These are phyloP conservation scores for Arabidopsis lyrata DNA, from an alignment of 441 rosid genomes.

Conservation along the genomic window DNA sequence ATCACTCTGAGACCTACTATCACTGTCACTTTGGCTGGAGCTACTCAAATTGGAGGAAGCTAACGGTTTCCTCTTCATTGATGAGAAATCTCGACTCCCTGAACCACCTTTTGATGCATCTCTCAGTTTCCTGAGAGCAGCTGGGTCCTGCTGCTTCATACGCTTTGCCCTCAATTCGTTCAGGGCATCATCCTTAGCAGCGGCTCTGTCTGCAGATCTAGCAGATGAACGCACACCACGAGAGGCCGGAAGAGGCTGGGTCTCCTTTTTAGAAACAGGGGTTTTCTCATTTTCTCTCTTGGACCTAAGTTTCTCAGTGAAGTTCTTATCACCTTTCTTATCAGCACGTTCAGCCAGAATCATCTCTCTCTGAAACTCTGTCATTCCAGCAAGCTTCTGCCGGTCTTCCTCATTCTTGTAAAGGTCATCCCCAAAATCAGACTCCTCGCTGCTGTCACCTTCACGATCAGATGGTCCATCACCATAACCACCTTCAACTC, in stretches of 20 bases:
- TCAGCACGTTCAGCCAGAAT: constrained; percentile 87
- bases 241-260: constrained; percentile 66
- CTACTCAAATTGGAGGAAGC: constrained; percentile 73
- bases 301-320: constrained; percentile 79
- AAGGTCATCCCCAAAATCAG: constrained; percentile 90
- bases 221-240: constrained; percentile 83
- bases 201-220: constrained; percentile 92
- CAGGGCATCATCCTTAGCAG: constrained; percentile 91
- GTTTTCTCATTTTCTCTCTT: constrained; percentile 80
- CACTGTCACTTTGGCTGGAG: constrained; percentile 87
- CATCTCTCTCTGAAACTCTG: constrained; percentile 93
- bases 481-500: constrained; percentile 61
- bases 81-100: constrained; percentile 64
- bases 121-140: constrained; percentile 75
- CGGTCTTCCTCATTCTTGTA: constrained; percentile 90
- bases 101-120: constrained; percentile 80
- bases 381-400: constrained; percentile 76
- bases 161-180: constrained; percentile 92
- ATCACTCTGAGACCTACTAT: constrained; percentile 83
- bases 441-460: constrained; percentile 81
- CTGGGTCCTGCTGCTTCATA: constrained; percentile 92
- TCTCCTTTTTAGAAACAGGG: constrained; percentile 66
- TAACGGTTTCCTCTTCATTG: constrained; percentile 66
- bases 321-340: constrained; percentile 89
- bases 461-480: constrained; percentile 67